These are phyloP conservation scores for Rhynchospora tenuis DNA, from an alignment of 176 grass and related monocot genomes.

Conservation along the genomic window DNA sequence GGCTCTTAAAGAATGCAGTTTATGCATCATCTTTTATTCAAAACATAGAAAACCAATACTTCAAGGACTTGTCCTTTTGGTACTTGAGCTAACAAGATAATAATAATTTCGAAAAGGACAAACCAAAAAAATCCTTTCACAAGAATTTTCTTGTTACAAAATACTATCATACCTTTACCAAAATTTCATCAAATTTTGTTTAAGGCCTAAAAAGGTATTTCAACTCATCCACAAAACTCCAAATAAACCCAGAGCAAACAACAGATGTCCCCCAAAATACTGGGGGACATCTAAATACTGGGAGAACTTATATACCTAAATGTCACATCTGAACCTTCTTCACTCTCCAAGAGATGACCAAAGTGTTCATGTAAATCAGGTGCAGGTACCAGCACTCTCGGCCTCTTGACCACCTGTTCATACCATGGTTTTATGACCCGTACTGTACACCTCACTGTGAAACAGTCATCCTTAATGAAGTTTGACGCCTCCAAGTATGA, in stretches of 20 bases:
- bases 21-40: too few relatives aligned
- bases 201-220: not conserved
- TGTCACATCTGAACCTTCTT: slow-evolving; percentile 6
- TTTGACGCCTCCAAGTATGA: slow-evolving; percentile 9
- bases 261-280: not conserved
- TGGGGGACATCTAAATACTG: not conserved
- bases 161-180: not conserved
- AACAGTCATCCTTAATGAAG: slow-evolving; percentile 8
- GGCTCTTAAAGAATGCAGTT: not conserved
- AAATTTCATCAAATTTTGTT: not conserved
- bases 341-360: slow-evolving; percentile 5
- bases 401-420: slow-evolving; percentile 8
- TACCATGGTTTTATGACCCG: slow-evolving; percentile 20
- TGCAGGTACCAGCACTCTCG: slow-evolving; percentile 13
- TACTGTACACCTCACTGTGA: slow-evolving; percentile 12
- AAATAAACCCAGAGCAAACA: not conserved
- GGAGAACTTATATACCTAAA: slow-evolving; percentile 8
- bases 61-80: not conserved
- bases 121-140: not conserved
- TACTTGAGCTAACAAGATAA: not conserved
- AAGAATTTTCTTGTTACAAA: not conserved
- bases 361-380: slow-evolving; percentile 12
- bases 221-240: not conserved
- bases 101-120: not conserved
- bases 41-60: not conserved